Evolutionary conservation across 139 green algal species (phyloP).

Genomic region (Asterochloris sp.): DNA sequence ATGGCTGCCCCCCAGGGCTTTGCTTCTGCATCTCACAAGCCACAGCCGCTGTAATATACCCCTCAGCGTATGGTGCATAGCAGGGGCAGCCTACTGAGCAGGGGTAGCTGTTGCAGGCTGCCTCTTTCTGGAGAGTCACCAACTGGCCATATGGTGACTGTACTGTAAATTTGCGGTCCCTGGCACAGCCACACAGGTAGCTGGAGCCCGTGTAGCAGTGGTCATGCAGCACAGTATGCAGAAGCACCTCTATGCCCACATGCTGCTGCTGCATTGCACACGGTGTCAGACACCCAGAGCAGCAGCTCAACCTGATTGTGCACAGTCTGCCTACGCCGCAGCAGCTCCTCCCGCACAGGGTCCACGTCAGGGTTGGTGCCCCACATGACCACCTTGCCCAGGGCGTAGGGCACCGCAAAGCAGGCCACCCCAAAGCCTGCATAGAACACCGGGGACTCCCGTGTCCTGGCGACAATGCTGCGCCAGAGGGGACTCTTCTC

Average conservation of each 20-base stretch:
- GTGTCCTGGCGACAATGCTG: constrained; percentile 29
- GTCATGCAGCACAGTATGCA: too few relatives aligned
- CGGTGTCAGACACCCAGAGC: background rate
- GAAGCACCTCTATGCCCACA: too few relatives aligned
- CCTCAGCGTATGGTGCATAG: background rate
- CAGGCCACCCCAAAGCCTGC: constrained; percentile 9
- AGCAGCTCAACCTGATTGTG: constrained; percentile 15
- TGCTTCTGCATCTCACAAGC: background rate
- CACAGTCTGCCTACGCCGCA: constrained; percentile 3
- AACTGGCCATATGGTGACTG: too few relatives aligned
- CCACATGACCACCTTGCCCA: constrained; percentile 24
- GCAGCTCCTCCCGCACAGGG: constrained; percentile 1
- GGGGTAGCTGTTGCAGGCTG: background rate
- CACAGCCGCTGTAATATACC: background rate
- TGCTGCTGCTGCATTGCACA: too few relatives aligned
- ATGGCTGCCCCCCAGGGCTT: background rate
- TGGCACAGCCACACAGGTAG: too few relatives aligned
- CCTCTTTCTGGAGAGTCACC: too few relatives aligned
- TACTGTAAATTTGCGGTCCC: too few relatives aligned
- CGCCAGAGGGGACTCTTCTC: constrained; percentile 30
- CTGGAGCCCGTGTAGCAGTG: too few relatives aligned
- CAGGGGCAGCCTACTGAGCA: background rate
- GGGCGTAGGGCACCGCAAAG: constrained; percentile 11
- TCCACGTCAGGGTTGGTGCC: constrained; percentile 19
- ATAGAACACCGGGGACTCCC: constrained; percentile 17